Conservation (phyloP, 345 rosid genomes). For the Syzygium aromaticum region DNA sequence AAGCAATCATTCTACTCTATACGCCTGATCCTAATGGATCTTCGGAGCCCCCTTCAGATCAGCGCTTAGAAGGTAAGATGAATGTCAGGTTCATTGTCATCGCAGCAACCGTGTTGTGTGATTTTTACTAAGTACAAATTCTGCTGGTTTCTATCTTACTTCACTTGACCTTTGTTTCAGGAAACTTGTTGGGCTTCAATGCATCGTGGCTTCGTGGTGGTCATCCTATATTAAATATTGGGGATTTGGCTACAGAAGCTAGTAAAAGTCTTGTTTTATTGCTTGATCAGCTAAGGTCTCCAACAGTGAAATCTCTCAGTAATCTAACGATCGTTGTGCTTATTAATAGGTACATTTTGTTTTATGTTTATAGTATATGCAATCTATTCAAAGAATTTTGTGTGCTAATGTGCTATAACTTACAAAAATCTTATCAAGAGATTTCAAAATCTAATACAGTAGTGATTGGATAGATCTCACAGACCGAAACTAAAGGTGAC, state of each 20-base stretch:
- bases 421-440: background rate
- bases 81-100: background rate
- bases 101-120: background rate
- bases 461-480: background rate
- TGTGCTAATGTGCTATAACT: background rate
- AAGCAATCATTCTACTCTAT: conserved; percentile 79
- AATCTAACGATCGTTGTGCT: conserved; percentile 59
- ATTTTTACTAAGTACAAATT: background rate
- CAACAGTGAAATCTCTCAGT: conserved; percentile 68
- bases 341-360: conserved; percentile 48
- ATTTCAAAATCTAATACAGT: background rate
- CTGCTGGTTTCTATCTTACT: conserved; percentile 16
- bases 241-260: conserved; percentile 89
- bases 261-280: conserved; percentile 63
- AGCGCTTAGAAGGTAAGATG: conserved; percentile 39
- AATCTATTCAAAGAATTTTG: background rate
- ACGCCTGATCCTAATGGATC: conserved; percentile 75
- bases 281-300: conserved; percentile 94
- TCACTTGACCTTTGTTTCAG: conserved; percentile 17
- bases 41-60: conserved; percentile 39
- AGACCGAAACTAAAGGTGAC: background rate
- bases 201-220: conserved; percentile 81
- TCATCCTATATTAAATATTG: conserved; percentile 76
- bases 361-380: background rate
- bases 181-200: conserved; percentile 51